Evolutionary conservation across 805 yeast genomes (phyloP).

Genomic region (Wickerhamiella bombiphila): DNA sequence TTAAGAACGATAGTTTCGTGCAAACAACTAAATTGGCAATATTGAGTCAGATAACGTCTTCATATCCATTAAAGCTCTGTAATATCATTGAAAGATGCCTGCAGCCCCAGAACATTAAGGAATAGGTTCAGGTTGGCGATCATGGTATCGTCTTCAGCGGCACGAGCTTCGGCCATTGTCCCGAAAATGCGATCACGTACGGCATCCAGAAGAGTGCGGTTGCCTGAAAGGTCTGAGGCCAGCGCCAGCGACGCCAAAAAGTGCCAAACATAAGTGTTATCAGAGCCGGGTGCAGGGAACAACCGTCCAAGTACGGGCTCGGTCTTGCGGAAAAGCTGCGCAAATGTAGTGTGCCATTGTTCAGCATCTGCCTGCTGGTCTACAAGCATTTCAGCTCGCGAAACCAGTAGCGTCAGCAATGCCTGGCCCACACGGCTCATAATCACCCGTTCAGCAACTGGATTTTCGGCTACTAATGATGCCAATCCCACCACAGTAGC

Average conservation of each 20-base stretch:
- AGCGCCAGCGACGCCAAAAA: slow-evolving; percentile 86
- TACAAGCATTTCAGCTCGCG: slow-evolving; percentile 80
- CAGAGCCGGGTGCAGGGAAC: slow-evolving; percentile 49
- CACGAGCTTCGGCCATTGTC: slow-evolving; percentile 62
- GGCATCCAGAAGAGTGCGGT: slow-evolving; percentile 85
- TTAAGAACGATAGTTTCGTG: too few relatives aligned
- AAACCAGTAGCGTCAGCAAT: slow-evolving; percentile 72
- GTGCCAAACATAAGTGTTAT: slow-evolving; percentile 88
- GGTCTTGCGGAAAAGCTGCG: slow-evolving; percentile 60
- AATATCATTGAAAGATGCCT: slow-evolving; percentile 80
- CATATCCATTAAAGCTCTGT: slow-evolving; percentile 42
- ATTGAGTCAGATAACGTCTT: neutral
- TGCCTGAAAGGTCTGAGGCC: slow-evolving; percentile 77
- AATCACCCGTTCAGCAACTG: slow-evolving; percentile 37
- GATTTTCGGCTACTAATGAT: slow-evolving; percentile 51
- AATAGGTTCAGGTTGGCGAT: slow-evolving; percentile 75
- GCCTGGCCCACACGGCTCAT: slow-evolving; percentile 71
- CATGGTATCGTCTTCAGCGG: slow-evolving; percentile 36
- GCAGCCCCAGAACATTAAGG: slow-evolving; percentile 90
- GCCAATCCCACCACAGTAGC: slow-evolving; percentile 65
- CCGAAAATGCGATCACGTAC: slow-evolving; percentile 88
- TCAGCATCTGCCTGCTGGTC: slow-evolving; percentile 50
- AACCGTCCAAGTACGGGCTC: slow-evolving; percentile 64
- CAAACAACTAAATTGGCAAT: too few relatives aligned
- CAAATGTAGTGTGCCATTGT: slow-evolving; percentile 67